Evolutionary conservation across 2,329 filamentous ascomycete genomes (phyloP).

Genomic region (Cytospora leucostoma): DNA sequence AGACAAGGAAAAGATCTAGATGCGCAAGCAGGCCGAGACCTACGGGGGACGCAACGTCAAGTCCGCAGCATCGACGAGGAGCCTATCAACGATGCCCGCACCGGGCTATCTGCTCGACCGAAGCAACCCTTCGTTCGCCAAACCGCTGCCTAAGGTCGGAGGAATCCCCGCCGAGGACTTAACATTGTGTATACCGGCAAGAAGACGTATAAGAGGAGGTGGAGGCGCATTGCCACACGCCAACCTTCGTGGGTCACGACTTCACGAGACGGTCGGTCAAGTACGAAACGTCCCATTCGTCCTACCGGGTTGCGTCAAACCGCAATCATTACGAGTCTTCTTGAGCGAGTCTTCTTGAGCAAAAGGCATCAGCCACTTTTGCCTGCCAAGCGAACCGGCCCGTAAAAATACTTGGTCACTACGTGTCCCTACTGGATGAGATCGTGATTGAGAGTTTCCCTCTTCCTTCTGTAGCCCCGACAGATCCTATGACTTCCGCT

Average conservation of each 20-base stretch:
- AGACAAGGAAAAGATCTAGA: slow-evolving; percentile 63
- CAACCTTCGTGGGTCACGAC: slow-evolving; percentile 86
- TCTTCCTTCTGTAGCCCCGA: too few relatives aligned
- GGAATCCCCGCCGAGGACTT: slow-evolving; percentile 94
- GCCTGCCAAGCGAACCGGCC: too few relatives aligned
- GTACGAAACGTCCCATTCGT: slow-evolving; percentile 53
- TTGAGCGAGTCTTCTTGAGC: too few relatives aligned
- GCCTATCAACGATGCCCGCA: slow-evolving; percentile 74
- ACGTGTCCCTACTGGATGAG: too few relatives aligned
- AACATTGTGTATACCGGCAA: slow-evolving; percentile 84
- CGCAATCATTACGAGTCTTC: slow-evolving; percentile 34
- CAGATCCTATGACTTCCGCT: too few relatives aligned
- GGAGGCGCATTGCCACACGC: slow-evolving; percentile 72
- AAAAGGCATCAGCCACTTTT: too few relatives aligned
- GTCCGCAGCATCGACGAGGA: slow-evolving; percentile 75
- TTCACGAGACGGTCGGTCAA: slow-evolving; percentile 59
- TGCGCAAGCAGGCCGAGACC: slow-evolving; percentile 90
- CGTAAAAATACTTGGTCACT: too few relatives aligned
- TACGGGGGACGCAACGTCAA: slow-evolving; percentile 98
- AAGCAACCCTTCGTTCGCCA: slow-evolving; percentile 64
- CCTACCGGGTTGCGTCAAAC: slow-evolving; percentile 54
- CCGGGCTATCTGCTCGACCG: slow-evolving; percentile 94
- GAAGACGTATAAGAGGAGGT: slow-evolving; percentile 79
- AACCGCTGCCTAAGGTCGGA: slow-evolving; percentile 90
- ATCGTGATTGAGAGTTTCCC: too few relatives aligned